These are phyloP conservation scores for Hebeloma cylindrosporum DNA, from an alignment of 768 basidiomycete genomes.

Conservation along the genomic window DNA sequence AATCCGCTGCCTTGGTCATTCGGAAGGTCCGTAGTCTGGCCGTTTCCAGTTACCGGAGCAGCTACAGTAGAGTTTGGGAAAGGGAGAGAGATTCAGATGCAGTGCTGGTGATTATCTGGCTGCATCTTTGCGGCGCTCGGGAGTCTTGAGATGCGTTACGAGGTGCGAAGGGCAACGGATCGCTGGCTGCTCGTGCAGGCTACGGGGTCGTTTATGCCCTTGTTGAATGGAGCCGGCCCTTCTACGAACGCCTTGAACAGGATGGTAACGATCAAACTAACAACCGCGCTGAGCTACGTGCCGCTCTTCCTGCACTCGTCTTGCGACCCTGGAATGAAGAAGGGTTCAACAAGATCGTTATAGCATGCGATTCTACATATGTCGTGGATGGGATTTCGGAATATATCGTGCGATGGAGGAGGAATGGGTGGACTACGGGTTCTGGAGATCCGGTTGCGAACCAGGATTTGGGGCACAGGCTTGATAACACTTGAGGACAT, in stretches of 20 bases:
- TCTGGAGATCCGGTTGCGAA: constrained; percentile 1
- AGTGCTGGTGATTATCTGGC: too few relatives aligned
- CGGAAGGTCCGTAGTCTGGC: too few relatives aligned
- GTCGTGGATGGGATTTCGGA: constrained; percentile 8
- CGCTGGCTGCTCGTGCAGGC: neutral
- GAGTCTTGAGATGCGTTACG: too few relatives aligned
- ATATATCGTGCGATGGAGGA: constrained; percentile 2
- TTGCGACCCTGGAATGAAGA: constrained; percentile 27
- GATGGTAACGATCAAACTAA: neutral
- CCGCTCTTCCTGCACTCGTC: constrained; percentile 12
- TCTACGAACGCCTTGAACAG: neutral
- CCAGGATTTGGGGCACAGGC: neutral
- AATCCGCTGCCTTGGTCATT: too few relatives aligned
- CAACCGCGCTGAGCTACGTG: constrained; percentile 31
- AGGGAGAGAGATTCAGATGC: too few relatives aligned
- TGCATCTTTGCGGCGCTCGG: too few relatives aligned
- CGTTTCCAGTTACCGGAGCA: too few relatives aligned
- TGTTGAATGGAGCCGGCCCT: too few relatives aligned
- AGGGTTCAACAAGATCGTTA: constrained; percentile 29
- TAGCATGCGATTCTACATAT: constrained; percentile 33
- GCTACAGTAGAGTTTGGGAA: too few relatives aligned
- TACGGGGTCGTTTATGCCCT: neutral
- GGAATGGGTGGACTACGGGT: constrained; percentile 16
- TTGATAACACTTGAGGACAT: too few relatives aligned
- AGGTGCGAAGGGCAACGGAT: neutral